These are phyloP conservation scores for Beta vulgaris DNA, from an alignment of 148 eudicot species.

Conservation along the genomic window DNA sequence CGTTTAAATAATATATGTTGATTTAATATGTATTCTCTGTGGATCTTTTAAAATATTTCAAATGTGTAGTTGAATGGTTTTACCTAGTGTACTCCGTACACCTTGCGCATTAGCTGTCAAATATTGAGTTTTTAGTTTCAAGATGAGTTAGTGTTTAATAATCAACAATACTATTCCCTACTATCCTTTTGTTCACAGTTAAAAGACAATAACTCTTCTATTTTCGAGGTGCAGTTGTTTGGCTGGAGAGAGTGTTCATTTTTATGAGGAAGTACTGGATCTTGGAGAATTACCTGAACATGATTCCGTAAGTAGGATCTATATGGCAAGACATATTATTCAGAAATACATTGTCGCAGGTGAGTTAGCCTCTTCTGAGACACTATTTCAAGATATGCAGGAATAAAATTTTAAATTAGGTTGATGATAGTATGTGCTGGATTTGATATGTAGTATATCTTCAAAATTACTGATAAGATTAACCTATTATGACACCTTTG, in stretches of 20 bases:
- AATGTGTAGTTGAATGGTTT: background rate
- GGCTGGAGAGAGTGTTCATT: slow-evolving; percentile 91
- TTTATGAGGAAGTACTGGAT: slow-evolving; percentile 79
- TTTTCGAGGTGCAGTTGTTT: slow-evolving; percentile 60
- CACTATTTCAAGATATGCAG: background rate
- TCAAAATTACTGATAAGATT: background rate
- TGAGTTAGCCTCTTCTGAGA: slow-evolving; percentile 19
- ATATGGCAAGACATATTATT: slow-evolving; percentile 86
- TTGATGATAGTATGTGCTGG: background rate
- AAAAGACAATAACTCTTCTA: background rate
- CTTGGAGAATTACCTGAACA: slow-evolving; percentile 56
- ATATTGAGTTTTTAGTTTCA: background rate
- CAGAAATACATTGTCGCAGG: slow-evolving; percentile 75
- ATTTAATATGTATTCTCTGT: background rate
- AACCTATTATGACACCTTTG: background rate
- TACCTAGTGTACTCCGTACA: background rate
- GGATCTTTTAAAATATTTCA: background rate
- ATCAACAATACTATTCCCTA: background rate
- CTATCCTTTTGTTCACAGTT: background rate
- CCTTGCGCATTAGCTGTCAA: background rate
- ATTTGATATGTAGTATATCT: background rate
- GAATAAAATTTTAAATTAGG: background rate
- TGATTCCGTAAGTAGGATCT: slow-evolving; percentile 73
- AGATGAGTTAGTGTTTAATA: background rate
- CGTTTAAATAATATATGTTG: too few species aligned